phyloP scores from a whole-genome alignment of 2,329 filamentous ascomycete genomes.

The Penicillium vulpinum region DNA sequence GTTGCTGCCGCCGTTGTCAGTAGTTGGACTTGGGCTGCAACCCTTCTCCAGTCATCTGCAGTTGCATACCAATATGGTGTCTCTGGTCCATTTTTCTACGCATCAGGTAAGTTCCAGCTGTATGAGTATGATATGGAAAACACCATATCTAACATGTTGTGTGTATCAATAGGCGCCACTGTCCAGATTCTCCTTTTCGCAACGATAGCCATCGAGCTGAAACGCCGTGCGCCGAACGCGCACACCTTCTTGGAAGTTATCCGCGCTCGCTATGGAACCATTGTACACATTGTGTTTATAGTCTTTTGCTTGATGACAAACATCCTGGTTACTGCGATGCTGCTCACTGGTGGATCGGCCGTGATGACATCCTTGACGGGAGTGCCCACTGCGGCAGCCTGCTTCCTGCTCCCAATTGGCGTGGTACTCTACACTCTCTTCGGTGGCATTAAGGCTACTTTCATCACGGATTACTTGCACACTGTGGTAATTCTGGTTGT shows the following conservation, averaged over 20 bases:
- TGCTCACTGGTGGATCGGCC: conserved; percentile 79
- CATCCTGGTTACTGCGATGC: conserved; percentile 83
- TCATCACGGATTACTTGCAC: conserved; percentile 83
- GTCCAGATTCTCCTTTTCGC: conserved; percentile 89
- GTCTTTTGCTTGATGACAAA: conserved; percentile 82
- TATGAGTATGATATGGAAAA: neutral
- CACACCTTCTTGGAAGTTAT: conserved; percentile 84
- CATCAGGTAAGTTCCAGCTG: conserved; percentile 54
- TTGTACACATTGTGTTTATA: conserved; percentile 75
- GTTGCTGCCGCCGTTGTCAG: conserved; percentile 89
- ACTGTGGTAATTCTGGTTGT: conserved; percentile 74
- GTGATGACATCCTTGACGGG: conserved; percentile 72
- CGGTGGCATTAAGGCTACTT: conserved; percentile 80
- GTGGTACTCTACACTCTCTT: conserved; percentile 77
- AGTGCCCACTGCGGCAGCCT: conserved; percentile 75
- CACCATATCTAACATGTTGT: conserved; percentile 57
- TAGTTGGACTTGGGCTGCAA: conserved; percentile 91
- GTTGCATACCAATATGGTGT: conserved; percentile 79
- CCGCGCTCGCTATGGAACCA: conserved; percentile 72
- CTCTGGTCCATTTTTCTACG: conserved; percentile 67
- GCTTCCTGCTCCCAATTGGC: conserved; percentile 77
- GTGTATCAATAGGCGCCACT: conserved; percentile 57
- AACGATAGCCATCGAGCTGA: conserved; percentile 85
- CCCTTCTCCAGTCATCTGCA: conserved; percentile 73
- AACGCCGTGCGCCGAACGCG: conserved; percentile 81